Base-by-base conservation (phyloP, 2,329 filamentous ascomycete species). In the Ophiosphaerella herpotricha region DNA sequence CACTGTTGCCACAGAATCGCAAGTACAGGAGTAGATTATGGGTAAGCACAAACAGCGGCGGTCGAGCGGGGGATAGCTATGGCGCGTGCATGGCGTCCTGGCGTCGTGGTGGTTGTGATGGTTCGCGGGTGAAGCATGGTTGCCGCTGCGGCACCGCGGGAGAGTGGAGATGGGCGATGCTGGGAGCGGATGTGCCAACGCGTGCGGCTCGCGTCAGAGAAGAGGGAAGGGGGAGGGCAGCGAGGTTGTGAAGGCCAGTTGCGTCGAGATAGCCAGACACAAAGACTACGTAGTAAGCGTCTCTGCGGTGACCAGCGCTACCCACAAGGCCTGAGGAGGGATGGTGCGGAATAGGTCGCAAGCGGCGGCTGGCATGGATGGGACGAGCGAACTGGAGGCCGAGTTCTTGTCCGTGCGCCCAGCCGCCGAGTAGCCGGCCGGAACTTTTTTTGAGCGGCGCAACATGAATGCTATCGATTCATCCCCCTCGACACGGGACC, bases 81-180 rank as follows among this genome's bases (percentile, higher is more conserved):
- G 43, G 38, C 40, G 51, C 55, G 44, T 52, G 60, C 66, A 68
- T 69, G 50, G 52, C 60, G 55, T 57, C 58, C 47, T 49, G 46
- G 55, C 39, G 57, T 49, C 13, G 26, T 29, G 26, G 6, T 29
- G 11, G 26, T 29, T 4, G 11, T 29, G 11, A 11, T 29, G 26
- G 48, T 49, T 49, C 44, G 61, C 44, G 38, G 54, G 44, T 59
- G 58, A 45, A 65, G 60, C 67, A 71, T 71, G 53, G 60, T 65
- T 58, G 57, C 55, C 60, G 58, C 52, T 50, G 57, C 54, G 40
- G 58, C 37, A 24, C 39, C 43, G 43, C 53, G 43, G 43, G 47
- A 45, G 9, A 24, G 33, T 33, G 35, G 32, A 32, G 32, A 24
- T 7, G 13, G 36, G 32, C 39, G 45, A 34, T 18, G 37, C 34